Evolutionary conservation across 306 rosid genomes (phyloP).

Genomic region (Quercus aquifolioides): DNA sequence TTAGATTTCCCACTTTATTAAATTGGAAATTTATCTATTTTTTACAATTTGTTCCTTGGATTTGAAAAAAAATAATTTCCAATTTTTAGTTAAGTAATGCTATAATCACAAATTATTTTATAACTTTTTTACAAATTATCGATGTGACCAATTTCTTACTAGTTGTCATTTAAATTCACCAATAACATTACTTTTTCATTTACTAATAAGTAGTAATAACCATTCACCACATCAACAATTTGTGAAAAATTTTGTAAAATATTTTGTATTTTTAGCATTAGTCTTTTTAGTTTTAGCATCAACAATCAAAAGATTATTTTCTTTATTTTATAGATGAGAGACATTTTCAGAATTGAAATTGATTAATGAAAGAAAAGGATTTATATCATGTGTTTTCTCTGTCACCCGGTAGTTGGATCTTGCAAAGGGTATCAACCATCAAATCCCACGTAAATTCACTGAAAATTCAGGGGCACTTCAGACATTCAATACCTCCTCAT

Average conservation of each 20-base stretch:
- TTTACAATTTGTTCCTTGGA: too few species aligned
- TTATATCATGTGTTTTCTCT: background rate
- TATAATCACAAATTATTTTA: too few species aligned
- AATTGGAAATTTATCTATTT: too few species aligned
- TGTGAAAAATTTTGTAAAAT: rapidly evolving
- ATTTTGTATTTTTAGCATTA: rapidly evolving
- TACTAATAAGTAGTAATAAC: too few species aligned
- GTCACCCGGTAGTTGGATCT: background rate
- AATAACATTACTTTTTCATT: too few species aligned
- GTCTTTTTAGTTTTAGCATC: too few species aligned
- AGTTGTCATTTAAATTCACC: rapidly evolving
- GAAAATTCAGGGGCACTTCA: background rate
- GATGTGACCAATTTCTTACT: rapidly evolving
- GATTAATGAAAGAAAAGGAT: background rate
- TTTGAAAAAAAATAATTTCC: too few species aligned
- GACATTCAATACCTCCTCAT: background rate
- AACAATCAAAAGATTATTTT: too few species aligned
- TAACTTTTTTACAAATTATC: too few species aligned
- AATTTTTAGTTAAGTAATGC: too few species aligned
- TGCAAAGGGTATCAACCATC: background rate
- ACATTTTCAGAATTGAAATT: background rate
- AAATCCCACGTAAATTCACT: background rate
- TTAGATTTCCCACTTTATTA: too few species aligned
- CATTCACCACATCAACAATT: rapidly evolving
- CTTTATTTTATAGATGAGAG: too few species aligned